Conservation (phyloP, 805 yeast genomes). For the Grigorovia humatica region DNA sequence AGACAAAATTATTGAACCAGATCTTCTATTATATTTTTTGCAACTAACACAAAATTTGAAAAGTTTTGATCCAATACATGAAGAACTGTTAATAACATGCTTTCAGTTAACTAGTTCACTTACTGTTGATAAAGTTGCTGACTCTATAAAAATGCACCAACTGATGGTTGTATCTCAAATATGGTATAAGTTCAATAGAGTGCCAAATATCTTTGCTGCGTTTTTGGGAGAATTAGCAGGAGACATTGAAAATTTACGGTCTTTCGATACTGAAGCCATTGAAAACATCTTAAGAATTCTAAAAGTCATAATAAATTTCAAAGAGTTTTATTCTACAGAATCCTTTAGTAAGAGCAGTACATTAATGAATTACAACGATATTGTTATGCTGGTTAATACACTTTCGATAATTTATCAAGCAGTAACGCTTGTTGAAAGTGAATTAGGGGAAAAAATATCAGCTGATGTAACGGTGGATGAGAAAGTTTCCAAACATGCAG, state of each 20-base stretch:
- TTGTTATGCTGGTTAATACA: not conserved
- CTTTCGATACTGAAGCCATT: not conserved
- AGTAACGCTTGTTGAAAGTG: not conserved
- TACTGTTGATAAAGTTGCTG: not conserved
- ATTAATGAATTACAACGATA: not conserved
- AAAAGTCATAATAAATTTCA: not conserved
- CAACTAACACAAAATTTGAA: constrained; percentile 1
- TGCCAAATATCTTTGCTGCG: not conserved
- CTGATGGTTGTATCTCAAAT: constrained; percentile 5
- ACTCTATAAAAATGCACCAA: not conserved
- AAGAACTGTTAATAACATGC: not conserved
- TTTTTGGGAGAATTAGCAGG: not conserved
- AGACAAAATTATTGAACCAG: constrained; percentile 1
- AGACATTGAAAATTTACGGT: too few relatives aligned
- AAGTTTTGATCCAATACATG: not conserved
- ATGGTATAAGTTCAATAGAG: constrained; percentile 12
- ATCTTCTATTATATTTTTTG: constrained; percentile 3
- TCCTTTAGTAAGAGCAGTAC: not conserved
- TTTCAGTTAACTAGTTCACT: not conserved
- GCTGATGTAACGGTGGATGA: not conserved
- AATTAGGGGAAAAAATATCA: not conserved
- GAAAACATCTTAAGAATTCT: not conserved
- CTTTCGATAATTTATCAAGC: not conserved
- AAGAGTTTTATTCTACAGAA: not conserved
- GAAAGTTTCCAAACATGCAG: not conserved